phyloP scores from a whole-genome alignment of 805 yeast species.

The Jamesozyma gamospora region DNA sequence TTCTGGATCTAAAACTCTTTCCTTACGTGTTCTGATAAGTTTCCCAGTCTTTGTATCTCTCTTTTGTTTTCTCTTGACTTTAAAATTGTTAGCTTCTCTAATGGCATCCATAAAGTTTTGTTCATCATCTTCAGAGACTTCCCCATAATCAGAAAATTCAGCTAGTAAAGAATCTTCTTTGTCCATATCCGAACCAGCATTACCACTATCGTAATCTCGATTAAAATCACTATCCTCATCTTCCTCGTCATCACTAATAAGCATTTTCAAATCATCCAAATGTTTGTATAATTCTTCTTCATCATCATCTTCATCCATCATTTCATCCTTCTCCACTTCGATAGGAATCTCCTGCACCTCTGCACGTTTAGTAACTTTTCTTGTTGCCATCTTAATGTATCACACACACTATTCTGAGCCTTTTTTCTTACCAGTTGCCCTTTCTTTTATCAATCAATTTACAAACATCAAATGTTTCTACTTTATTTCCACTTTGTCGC shows the following conservation, averaged over 20 bases:
- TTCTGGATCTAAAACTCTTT: conserved; percentile 56
- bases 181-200: conserved; percentile 11
- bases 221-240: conserved; percentile 6
- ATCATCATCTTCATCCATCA: conserved; percentile 8
- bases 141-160: conserved; percentile 31
- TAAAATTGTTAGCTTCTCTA: conserved; percentile 58
- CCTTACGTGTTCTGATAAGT: conserved; percentile 20
- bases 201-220: conserved; percentile 2
- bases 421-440: too few relatives aligned
- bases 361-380: neutral
- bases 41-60: conserved; percentile 26
- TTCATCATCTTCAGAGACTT: conserved; percentile 33
- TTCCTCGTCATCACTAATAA: conserved; percentile 14
- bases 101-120: conserved; percentile 50
- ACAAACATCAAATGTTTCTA: too few relatives aligned
- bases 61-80: conserved; percentile 30
- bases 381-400: conserved; percentile 1
- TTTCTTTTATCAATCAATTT: too few relatives aligned
- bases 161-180: conserved; percentile 31
- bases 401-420: too few relatives aligned
- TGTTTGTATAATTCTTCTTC: conserved; percentile 25
- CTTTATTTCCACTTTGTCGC: too few relatives aligned
- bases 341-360: neutral
- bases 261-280: conserved; percentile 25
- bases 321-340: neutral